phyloP scores from a whole-genome alignment of 345 rosid species.

The Hypericum perforatum region DNA sequence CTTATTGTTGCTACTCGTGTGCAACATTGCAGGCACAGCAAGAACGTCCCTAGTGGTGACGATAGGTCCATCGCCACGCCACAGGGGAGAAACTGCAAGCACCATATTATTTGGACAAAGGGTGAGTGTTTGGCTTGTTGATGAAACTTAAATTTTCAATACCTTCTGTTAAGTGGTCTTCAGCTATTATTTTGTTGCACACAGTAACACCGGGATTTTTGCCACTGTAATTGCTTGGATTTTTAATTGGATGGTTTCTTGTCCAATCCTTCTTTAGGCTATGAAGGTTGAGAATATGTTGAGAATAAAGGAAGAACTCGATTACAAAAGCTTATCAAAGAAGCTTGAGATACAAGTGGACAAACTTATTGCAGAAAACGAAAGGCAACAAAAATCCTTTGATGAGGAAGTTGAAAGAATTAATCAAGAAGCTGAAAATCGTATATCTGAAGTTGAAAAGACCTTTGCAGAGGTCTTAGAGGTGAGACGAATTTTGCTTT shows the following conservation, averaged over 20 bases:
- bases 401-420: conserved; percentile 24
- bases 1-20: too few relatives aligned
- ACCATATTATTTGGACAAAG: conserved; percentile 30
- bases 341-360: conserved; percentile 29
- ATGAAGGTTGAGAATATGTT: conserved; percentile 32
- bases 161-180: not conserved
- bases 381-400: conserved; percentile 21
- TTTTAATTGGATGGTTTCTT: not conserved
- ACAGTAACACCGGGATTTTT: too few relatives aligned
- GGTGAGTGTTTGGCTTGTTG: conserved; percentile 9
- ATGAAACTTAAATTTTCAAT: conserved; percentile 1
- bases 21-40: conserved; percentile 21
- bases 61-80: conserved; percentile 30
- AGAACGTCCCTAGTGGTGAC: conserved; percentile 27
- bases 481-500: conserved; percentile 9
- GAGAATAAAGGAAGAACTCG: conserved; percentile 28
- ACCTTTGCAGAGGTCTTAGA: conserved; percentile 30
- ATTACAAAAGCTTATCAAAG: conserved; percentile 26
- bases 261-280: conserved; percentile 14
- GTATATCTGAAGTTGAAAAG: conserved; percentile 25
- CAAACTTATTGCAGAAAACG: conserved; percentile 29
- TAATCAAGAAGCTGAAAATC: conserved; percentile 25
- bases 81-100: conserved; percentile 27
- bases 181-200: too few relatives aligned
- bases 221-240: too few relatives aligned